phyloP scores from a whole-genome alignment of 306 rosid species.

The Oxytropis ochrocephala region DNA sequence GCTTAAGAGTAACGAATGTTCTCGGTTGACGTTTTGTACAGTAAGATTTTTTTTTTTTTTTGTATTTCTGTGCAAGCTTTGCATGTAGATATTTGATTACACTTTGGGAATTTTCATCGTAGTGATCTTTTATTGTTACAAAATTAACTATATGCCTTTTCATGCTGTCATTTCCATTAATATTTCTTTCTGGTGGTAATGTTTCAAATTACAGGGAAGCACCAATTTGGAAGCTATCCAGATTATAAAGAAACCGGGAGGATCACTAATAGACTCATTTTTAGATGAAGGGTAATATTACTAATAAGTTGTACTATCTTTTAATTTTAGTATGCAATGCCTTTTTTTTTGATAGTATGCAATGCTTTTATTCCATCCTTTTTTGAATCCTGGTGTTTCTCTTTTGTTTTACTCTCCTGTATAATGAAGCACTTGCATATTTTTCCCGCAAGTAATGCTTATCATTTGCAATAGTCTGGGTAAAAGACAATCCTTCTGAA shows the following conservation, averaged over 20 bases:
- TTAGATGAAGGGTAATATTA: conserved; percentile 83
- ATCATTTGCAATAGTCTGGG: neutral
- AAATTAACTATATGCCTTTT: neutral
- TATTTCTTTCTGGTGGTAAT: neutral
- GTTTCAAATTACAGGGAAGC: conserved; percentile 76
- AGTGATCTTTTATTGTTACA: neutral
- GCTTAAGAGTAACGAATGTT: neutral
- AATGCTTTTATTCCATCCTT: neutral
- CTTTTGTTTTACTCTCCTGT: neutral
- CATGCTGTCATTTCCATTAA: neutral
- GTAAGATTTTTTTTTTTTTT: too few relatives aligned
- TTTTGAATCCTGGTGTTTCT: neutral
- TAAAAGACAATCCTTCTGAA: neutral
- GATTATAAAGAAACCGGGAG: conserved; percentile 96
- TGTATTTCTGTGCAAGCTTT: neutral
- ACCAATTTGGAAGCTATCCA: conserved; percentile 93
- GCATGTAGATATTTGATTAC: too few relatives aligned
- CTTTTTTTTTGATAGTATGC: too few relatives aligned
- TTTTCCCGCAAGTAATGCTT: neutral
- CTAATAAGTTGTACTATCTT: neutral
- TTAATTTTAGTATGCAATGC: neutral
- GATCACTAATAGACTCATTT: conserved; percentile 85
- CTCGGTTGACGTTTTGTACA: neutral
- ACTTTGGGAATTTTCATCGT: neutral
- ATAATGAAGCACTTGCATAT: neutral